Percentiles rank a stretch among this genome's conserved stretches.
Conservation (phyloP, 139 green algal species). For the Pseudopediastrum boryanum region DNA sequence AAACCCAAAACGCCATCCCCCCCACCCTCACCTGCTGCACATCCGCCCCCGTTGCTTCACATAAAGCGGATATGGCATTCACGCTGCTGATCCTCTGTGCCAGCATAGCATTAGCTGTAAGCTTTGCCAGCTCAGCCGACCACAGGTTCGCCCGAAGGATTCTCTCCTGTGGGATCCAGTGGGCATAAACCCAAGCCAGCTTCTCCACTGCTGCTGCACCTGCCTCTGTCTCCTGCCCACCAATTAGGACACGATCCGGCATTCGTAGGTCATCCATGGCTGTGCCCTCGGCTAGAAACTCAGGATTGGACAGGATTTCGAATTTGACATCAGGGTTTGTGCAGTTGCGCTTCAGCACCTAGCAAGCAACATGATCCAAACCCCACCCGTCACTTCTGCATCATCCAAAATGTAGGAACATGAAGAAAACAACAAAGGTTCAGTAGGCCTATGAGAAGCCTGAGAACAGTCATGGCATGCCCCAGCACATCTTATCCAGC, state of each 20-base stretch:
- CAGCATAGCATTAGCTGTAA: slow-evolving; percentile 96
- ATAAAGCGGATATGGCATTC: slow-evolving; percentile 98
- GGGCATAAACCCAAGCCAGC: slow-evolving; percentile 88
- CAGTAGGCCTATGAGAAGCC: no score
- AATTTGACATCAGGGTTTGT: slow-evolving; percentile 73
- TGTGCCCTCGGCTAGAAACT: slow-evolving; percentile 92
- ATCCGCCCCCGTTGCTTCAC: slow-evolving; percentile 93
- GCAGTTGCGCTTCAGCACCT: slow-evolving; percentile 84
- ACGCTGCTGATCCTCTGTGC: slow-evolving; percentile 98
- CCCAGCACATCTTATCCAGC: no score
- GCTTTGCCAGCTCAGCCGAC: slow-evolving; percentile 97
- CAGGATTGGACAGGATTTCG: slow-evolving; percentile 95
- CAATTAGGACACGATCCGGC: slow-evolving; percentile 36
- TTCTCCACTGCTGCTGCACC: slow-evolving; percentile 64
- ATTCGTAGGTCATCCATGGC: slow-evolving; percentile 63
- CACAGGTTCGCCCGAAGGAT: slow-evolving; percentile 96
- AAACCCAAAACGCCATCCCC: no score
- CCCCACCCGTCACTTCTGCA: no score
- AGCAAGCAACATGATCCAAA: no score
- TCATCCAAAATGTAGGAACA: no score
- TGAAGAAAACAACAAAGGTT: no score
- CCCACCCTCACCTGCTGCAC: slow-evolving; percentile 79
- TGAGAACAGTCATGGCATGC: no score
- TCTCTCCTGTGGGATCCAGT: slow-evolving; percentile 94
- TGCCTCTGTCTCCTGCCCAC: slow-evolving; percentile 27